These are phyloP conservation scores for Cutaneotrichosporon cavernicola DNA, from an alignment of 1,284 basidiomycete species.

Conservation along the genomic window DNA sequence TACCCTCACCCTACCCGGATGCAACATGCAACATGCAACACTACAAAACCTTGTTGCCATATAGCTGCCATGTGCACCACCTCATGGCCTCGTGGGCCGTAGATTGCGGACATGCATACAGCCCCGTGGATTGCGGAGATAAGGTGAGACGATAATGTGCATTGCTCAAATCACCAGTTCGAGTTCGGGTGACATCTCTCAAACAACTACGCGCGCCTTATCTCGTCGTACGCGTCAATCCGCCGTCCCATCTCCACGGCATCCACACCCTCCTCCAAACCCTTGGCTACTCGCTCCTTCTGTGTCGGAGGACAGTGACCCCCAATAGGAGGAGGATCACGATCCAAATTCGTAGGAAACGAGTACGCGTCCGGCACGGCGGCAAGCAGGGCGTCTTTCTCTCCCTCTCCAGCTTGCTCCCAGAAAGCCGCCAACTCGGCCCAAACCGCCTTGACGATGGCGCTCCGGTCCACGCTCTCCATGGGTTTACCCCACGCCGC, in stretches of 20 bases:
- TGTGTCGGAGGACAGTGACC: slow-evolving; percentile 21
- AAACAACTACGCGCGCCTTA: slow-evolving; percentile 1
- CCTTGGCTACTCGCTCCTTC: slow-evolving; percentile 3
- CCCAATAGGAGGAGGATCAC: slow-evolving; percentile 22
- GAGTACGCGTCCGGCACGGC: slow-evolving; percentile 22
- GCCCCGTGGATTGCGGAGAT: too few species aligned
- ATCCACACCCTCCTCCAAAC: not conserved
- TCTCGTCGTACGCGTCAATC: slow-evolving; percentile 14
- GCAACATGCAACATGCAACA: too few species aligned
- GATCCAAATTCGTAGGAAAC: slow-evolving; percentile 27
- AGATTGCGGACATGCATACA: too few species aligned
- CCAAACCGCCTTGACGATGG: slow-evolving; percentile 7
- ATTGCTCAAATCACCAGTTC: too few species aligned
- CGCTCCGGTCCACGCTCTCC: slow-evolving; percentile 26
- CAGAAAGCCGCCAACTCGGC: not conserved
- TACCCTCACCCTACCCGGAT: too few species aligned
- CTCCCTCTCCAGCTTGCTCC: not conserved
- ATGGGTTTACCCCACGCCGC: slow-evolving; percentile 25
- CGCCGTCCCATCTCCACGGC: not conserved
- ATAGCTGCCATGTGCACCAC: too few species aligned
- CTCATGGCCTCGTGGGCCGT: too few species aligned
- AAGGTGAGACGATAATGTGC: too few species aligned
- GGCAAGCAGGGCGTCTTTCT: slow-evolving; percentile 15
- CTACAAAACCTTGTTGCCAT: too few species aligned
- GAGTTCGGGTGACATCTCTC: too few species aligned